Percentiles rank a stretch among this genome's conserved stretches.
Evolutionary conservation across 345 rosid genomes (phyloP).

Genomic region (Capsella bursapastoris): DNA sequence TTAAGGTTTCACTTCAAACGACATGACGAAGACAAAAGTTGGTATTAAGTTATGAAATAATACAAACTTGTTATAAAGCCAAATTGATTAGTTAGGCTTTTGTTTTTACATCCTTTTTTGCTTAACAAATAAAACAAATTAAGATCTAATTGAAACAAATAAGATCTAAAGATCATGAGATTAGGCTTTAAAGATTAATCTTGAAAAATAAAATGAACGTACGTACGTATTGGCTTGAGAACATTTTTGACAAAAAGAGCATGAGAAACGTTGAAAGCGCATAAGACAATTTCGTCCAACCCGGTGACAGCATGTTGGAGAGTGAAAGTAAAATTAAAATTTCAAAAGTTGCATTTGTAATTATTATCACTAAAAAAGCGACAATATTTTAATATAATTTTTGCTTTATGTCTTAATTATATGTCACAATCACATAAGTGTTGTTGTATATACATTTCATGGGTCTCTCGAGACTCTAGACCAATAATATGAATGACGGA

Average conservation of each 20-base stretch:
- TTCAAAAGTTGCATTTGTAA: neutral
- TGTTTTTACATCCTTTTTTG: neutral
- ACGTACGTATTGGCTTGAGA: neutral
- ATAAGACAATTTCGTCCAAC: neutral
- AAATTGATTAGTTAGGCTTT: neutral
- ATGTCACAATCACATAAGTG: constrained; percentile 4
- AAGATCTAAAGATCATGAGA: neutral
- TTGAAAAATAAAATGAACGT: constrained; percentile 8
- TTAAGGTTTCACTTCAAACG: constrained; percentile 14
- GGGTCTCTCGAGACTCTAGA: no score
- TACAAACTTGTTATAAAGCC: neutral
- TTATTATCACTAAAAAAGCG: neutral
- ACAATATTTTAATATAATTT: neutral
- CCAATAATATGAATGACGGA: neutral
- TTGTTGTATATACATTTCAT: neutral
- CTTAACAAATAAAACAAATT: neutral
- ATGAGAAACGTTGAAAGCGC: constrained; percentile 17
- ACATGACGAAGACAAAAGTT: constrained; percentile 16
- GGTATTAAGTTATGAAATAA: neutral
- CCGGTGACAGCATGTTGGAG: constrained; percentile 14
- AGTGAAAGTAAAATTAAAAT: neutral
- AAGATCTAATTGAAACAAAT: no score
- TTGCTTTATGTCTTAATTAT: neutral
- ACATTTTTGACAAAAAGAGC: neutral
- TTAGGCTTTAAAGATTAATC: no score